Conservation (phyloP, 495 filamentous ascomycete species). For the Hypoxylon fragiforme region DNA sequence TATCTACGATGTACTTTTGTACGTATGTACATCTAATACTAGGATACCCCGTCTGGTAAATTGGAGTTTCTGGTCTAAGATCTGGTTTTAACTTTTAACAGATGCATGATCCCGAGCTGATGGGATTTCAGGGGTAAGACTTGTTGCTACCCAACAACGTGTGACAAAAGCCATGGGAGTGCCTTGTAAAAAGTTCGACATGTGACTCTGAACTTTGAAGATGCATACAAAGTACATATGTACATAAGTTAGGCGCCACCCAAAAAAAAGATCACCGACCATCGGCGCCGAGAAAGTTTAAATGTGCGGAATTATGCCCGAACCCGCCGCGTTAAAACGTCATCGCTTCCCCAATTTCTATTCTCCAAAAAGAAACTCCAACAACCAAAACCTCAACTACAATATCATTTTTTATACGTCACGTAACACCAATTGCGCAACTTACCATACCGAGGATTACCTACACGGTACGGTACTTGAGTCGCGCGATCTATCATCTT, state of each 20-base stretch:
- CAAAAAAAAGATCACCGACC: constrained; percentile 6
- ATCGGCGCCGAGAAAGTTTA: constrained; percentile 24
- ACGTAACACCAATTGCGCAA: too few relatives aligned
- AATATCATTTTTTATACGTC: not conserved
- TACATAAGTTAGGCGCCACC: too few relatives aligned
- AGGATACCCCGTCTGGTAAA: constrained; percentile 24
- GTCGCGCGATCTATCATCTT: too few relatives aligned
- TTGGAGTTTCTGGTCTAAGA: not conserved
- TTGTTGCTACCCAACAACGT: not conserved
- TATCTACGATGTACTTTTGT: too few relatives aligned
- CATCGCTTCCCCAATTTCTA: constrained; percentile 20
- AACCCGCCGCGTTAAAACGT: constrained; percentile 17
- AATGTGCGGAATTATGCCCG: constrained; percentile 15
- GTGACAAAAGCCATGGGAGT: constrained; percentile 4
- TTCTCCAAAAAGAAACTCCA: constrained; percentile 12
- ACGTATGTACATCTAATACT: constrained; percentile 13
- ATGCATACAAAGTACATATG: too few relatives aligned
- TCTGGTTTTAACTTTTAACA: not conserved
- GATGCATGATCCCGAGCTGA: not conserved
- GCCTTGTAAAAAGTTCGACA: too few relatives aligned
- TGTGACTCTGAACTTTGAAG: too few relatives aligned
- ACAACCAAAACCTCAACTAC: not conserved
- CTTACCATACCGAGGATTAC: not conserved
- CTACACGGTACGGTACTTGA: not conserved
- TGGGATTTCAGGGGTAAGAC: not conserved